A percentile compares a stretch with the other conserved stretches of the same genome.
These are phyloP conservation scores for Tolypocladium amazonense DNA, from an alignment of 2,329 filamentous ascomycete species.

Conservation along the genomic window DNA sequence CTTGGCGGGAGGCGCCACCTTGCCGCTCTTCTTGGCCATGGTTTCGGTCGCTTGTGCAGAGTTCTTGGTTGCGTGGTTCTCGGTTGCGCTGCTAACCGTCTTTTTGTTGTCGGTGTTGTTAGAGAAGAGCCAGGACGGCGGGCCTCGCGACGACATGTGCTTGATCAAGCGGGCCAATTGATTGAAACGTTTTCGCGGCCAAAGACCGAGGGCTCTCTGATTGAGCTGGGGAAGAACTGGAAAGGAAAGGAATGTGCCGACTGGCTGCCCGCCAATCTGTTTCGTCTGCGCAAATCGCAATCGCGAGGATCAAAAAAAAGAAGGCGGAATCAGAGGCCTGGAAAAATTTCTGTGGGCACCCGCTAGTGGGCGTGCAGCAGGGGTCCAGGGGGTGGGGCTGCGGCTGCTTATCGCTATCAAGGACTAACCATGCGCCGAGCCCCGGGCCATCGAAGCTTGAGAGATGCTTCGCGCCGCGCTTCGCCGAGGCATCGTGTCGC, in stretches of 20 bases:
- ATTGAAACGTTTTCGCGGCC: neutral
- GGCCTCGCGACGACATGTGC: constrained; percentile 21
- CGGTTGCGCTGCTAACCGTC: neutral
- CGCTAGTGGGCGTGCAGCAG: neutral
- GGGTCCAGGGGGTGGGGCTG: constrained; percentile 3
- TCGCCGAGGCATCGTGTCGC: neutral
- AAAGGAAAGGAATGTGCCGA: neutral
- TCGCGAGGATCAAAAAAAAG: neutral
- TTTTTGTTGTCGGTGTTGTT: constrained; percentile 21
- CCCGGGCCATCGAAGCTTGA: constrained; percentile 1
- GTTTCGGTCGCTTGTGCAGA: constrained; percentile 2
- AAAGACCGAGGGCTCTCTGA: neutral
- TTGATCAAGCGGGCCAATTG: constrained; percentile 1
- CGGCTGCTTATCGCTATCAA: constrained; percentile 9
- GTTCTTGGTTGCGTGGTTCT: constrained; percentile 3
- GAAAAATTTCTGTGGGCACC: constrained; percentile 5
- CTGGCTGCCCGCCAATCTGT: neutral
- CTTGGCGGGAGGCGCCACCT: constrained; percentile 9
- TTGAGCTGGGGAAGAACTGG: neutral
- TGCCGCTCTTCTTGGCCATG: constrained; percentile 25
- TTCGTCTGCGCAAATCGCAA: neutral
- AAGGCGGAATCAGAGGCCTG: neutral
- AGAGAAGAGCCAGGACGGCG: constrained; percentile 32
- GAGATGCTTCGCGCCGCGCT: neutral
- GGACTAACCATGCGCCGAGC: constrained; percentile 6